Conservation (phyloP, 2,329 filamentous ascomycete species). For the Verticillium tricorpus region DNA sequence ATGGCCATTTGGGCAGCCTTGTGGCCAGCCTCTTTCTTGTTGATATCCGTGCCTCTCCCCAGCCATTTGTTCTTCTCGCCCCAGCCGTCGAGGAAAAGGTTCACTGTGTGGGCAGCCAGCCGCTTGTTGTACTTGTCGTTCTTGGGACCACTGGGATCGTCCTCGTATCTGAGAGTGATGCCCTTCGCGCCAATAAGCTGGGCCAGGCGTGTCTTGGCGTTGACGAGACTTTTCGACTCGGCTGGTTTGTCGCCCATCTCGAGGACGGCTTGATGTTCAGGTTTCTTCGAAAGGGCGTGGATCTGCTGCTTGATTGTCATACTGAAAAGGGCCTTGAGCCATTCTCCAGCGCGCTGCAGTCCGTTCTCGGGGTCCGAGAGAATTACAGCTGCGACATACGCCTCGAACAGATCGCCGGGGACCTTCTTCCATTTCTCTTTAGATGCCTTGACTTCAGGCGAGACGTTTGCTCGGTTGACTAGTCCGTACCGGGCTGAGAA, state of each 20-base stretch:
- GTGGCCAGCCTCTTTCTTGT: constrained; percentile 65
- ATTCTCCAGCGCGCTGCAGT: constrained; percentile 55
- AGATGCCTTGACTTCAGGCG: constrained; percentile 34
- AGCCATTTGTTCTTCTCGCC: constrained; percentile 60
- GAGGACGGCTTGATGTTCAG: constrained; percentile 4
- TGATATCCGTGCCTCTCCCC: constrained; percentile 58
- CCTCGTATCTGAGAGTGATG: constrained; percentile 57
- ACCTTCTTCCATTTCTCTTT: constrained; percentile 60
- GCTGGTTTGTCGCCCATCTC: constrained; percentile 12
- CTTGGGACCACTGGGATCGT: constrained; percentile 39
- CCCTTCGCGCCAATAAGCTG: constrained; percentile 51
- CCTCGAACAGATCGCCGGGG: constrained; percentile 83
- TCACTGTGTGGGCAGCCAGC: constrained; percentile 57
- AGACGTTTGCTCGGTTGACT: constrained; percentile 57
- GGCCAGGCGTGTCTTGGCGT: constrained; percentile 48
- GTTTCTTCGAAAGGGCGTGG: constrained; percentile 8
- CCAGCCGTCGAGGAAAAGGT: constrained; percentile 63
- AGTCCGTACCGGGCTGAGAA: constrained; percentile 71
- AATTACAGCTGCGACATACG: constrained; percentile 78
- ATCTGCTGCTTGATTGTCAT: constrained; percentile 56
- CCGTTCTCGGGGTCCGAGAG: constrained; percentile 62
- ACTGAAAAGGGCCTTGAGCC: constrained; percentile 74
- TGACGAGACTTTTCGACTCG: neutral
- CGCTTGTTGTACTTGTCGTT: constrained; percentile 49
- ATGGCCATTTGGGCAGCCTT: constrained; percentile 62